Percentiles rank a stretch among this genome's conserved stretches.
Evolutionary conservation across 2,329 filamentous ascomycete genomes (phyloP).

Genomic region (Dactylellina haptotyla): DNA sequence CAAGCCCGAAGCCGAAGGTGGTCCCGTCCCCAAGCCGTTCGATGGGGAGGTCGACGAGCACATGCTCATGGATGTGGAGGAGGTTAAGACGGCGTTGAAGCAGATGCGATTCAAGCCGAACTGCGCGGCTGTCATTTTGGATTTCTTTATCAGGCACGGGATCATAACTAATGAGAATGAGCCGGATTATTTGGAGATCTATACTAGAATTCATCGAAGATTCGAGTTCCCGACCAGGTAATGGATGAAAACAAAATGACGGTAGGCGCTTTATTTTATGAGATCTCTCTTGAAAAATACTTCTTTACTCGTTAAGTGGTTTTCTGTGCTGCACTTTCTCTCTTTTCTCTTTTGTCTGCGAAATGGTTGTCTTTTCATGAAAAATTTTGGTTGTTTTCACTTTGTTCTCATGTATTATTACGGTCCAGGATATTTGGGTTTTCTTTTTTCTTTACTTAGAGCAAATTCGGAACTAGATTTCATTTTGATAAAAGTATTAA

Average conservation of each 20-base stretch:
- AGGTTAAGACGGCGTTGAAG: conserved; percentile 76
- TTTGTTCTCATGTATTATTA: no score
- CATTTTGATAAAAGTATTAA: neutral
- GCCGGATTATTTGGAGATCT: conserved; percentile 78
- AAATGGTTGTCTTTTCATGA: no score
- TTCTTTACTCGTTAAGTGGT: neutral
- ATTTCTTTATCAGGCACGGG: conserved; percentile 89
- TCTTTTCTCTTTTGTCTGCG: neutral
- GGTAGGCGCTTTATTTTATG: conserved; percentile 30
- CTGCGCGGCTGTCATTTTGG: conserved; percentile 76
- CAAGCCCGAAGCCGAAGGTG: conserved; percentile 67
- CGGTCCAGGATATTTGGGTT: no score
- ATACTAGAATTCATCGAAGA: conserved; percentile 71
- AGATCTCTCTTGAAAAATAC: neutral
- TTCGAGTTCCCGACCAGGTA: conserved; percentile 80
- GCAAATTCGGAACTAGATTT: neutral
- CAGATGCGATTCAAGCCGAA: conserved; percentile 90
- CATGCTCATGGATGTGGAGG: conserved; percentile 62
- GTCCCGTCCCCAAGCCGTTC: conserved; percentile 73
- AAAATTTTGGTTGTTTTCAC: no score
- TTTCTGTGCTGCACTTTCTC: neutral
- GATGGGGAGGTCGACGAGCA: conserved; percentile 89
- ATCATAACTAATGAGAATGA: conserved; percentile 83
- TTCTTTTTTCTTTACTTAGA: neutral
- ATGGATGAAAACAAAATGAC: conserved; percentile 27